phyloP scores from a whole-genome alignment of 2,329 filamentous ascomycete genomes.

The Chrysoporthe cubensis region DNA sequence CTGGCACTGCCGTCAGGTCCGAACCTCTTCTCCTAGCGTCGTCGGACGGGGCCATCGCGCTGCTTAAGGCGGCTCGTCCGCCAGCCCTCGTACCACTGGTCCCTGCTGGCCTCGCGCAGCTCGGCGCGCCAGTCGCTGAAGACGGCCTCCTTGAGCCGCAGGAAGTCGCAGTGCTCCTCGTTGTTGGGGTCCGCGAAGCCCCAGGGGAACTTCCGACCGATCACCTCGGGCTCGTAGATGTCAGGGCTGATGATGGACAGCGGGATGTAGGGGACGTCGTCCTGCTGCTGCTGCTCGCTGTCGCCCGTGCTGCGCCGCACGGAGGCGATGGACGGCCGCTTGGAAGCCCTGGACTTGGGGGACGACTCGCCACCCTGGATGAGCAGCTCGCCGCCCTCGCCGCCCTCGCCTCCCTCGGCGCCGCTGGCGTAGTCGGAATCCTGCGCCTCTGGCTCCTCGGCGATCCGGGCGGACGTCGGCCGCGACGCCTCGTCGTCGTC shows the following conservation, averaged over 20 bases:
- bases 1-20: slow-evolving; percentile 18
- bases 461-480: slow-evolving; percentile 53
- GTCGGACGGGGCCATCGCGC: slow-evolving; percentile 46
- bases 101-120: slow-evolving; percentile 84
- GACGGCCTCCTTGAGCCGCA: slow-evolving; percentile 85
- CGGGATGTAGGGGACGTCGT: slow-evolving; percentile 73
- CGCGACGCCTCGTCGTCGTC: slow-evolving; percentile 63
- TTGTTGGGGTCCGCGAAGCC: slow-evolving; percentile 95
- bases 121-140: slow-evolving; percentile 94
- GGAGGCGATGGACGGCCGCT: slow-evolving; percentile 52
- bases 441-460: slow-evolving; percentile 48
- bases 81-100: slow-evolving; percentile 96
- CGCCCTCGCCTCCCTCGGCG: slow-evolving; percentile 29
- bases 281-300: slow-evolving; percentile 47
- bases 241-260: slow-evolving; percentile 95
- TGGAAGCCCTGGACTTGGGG: slow-evolving; percentile 45
- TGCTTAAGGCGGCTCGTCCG: slow-evolving; percentile 72
- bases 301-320: slow-evolving; percentile 49
- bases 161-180: slow-evolving; percentile 89
- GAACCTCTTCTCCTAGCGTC: slow-evolving; percentile 39
- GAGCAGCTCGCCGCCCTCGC: slow-evolving; percentile 42
- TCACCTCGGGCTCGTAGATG: slow-evolving; percentile 76
- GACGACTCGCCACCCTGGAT: slow-evolving; percentile 38
- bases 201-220: slow-evolving; percentile 94
- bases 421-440: slow-evolving; percentile 38